These are phyloP conservation scores for Leucosporidium scottii DNA, from an alignment of 768 basidiomycete species.

Conservation along the genomic window DNA sequence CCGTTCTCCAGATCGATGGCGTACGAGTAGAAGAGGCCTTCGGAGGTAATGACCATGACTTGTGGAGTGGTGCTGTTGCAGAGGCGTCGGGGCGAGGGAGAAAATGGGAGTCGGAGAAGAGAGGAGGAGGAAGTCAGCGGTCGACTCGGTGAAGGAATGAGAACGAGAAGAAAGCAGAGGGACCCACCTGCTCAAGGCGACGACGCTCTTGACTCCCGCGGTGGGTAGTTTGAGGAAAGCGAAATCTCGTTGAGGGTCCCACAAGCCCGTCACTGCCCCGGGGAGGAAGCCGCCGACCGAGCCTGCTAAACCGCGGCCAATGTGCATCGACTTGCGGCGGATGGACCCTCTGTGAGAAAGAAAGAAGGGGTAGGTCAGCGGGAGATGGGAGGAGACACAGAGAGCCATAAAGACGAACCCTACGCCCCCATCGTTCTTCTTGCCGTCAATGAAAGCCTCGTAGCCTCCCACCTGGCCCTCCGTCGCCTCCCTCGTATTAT, in stretches of 20 bases:
- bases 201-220: conserved; percentile 70
- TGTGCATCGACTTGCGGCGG: conserved; percentile 61
- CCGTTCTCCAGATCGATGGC: conserved; percentile 92
- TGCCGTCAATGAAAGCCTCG: conserved; percentile 72
- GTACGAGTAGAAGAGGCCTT: conserved; percentile 93
- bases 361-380: neutral
- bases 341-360: conserved; percentile 42
- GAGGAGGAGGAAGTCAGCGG: neutral
- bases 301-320: conserved; percentile 68
- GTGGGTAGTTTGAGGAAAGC: conserved; percentile 79
- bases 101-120: neutral
- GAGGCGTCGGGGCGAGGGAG: neutral
- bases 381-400: neutral
- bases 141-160: neutral
- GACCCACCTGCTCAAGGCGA: conserved; percentile 78
- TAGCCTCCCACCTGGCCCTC: conserved; percentile 52
- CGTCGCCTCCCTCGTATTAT: conserved; percentile 44
- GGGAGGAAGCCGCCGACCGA: conserved; percentile 80
- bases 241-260: conserved; percentile 94
- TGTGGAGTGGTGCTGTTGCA: conserved; percentile 74
- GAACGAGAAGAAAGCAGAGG: neutral
- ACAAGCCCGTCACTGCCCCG: conserved; percentile 83
- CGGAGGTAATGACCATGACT: conserved; percentile 91
- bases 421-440: conserved; percentile 51
- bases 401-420: conserved; percentile 13